Evolutionary conservation across 495 filamentous ascomycete genomes (phyloP).

Genomic region (Recurvomyces mirabilis): DNA sequence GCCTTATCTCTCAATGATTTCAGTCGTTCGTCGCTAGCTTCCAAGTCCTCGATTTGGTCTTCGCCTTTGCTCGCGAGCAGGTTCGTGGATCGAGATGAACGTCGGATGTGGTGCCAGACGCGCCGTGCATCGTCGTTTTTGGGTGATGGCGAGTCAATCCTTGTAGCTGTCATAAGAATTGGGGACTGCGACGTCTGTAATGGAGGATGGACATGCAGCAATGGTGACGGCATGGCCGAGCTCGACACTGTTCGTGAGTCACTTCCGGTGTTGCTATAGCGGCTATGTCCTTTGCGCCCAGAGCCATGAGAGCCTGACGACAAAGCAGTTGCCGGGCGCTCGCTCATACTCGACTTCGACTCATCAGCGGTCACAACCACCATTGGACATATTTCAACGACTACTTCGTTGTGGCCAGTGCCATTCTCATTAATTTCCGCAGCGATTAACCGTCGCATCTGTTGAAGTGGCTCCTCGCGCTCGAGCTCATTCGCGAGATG

Average conservation of each 20-base stretch:
- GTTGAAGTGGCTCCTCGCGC: constrained; percentile 1
- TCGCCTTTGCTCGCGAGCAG: constrained; percentile 8
- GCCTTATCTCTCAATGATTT: constrained; percentile 16
- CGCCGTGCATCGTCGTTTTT: constrained; percentile 13
- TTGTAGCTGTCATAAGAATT: background rate
- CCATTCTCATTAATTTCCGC: background rate
- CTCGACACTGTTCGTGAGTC: background rate
- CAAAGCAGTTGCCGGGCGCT: background rate
- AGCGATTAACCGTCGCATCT: background rate
- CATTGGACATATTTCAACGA: background rate
- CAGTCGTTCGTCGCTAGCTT: constrained; percentile 10
- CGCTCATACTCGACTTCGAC: background rate
- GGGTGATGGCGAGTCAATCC: background rate
- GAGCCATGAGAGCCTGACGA: too few relatives aligned
- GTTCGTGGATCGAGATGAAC: constrained; percentile 9
- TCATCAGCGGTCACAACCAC: constrained; percentile 1
- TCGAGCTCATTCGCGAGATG: constrained; percentile 1
- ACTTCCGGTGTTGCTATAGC: background rate
- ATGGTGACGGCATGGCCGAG: background rate
- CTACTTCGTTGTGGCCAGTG: too few relatives aligned
- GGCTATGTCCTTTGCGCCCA: too few relatives aligned
- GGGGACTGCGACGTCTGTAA: background rate
- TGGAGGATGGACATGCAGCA: background rate
- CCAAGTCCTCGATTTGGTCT: constrained; percentile 4
- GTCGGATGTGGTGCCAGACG: constrained; percentile 25